Evolutionary conservation across 805 yeast genomes (phyloP).

Genomic region (Candida arabinofermentans): DNA sequence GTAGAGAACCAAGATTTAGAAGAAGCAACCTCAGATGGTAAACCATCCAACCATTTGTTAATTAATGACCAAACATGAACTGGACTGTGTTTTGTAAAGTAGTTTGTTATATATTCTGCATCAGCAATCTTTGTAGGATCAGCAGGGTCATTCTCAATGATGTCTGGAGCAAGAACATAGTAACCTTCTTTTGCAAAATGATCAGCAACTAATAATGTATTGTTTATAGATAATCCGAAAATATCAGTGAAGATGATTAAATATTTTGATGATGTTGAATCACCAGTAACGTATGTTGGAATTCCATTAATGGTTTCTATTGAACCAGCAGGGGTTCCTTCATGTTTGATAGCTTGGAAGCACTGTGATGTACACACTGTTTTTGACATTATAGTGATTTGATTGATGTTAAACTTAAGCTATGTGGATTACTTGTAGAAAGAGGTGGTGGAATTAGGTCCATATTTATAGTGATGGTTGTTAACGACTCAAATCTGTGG

Average conservation of each 20-base stretch:
- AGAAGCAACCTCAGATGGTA: slow-evolving; percentile 39
- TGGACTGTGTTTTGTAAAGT: slow-evolving; percentile 39
- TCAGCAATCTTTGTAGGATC: slow-evolving; percentile 19
- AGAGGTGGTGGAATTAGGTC: no score
- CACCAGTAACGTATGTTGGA: slow-evolving; percentile 47
- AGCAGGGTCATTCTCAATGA: slow-evolving; percentile 53
- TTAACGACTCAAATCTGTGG: no score
- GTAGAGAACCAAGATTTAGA: slow-evolving; percentile 51
- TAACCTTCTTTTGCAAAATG: slow-evolving; percentile 58
- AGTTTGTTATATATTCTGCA: slow-evolving; percentile 28
- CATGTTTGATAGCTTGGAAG: slow-evolving; percentile 9
- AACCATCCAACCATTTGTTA: slow-evolving; percentile 44
- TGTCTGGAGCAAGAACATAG: slow-evolving; percentile 73
- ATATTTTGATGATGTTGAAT: slow-evolving; percentile 38
- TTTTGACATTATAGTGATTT: neutral
- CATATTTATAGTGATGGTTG: no score
- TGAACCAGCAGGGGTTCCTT: slow-evolving; percentile 41
- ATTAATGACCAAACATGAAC: slow-evolving; percentile 34
- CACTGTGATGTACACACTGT: neutral
- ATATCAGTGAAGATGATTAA: slow-evolving; percentile 69
- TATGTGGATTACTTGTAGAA: no score
- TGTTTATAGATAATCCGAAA: slow-evolving; percentile 56
- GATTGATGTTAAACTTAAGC: no score
- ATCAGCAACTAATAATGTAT: slow-evolving; percentile 62
- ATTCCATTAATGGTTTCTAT: slow-evolving; percentile 43